These are phyloP conservation scores for Yarrowia sp. DNA, from an alignment of 805 yeast genomes.

Conservation along the genomic window DNA sequence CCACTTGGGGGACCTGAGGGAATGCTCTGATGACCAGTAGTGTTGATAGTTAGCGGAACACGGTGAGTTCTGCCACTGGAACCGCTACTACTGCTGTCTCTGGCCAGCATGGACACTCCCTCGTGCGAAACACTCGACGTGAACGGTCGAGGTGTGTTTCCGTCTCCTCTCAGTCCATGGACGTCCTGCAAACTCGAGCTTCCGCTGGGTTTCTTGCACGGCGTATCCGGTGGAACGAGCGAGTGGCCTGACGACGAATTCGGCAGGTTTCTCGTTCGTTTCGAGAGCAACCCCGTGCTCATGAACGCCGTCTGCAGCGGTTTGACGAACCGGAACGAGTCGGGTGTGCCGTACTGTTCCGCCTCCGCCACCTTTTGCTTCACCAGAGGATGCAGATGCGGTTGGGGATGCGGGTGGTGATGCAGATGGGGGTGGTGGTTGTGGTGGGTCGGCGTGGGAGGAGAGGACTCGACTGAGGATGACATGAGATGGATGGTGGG, in stretches of 20 bases:
- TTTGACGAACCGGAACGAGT: slow-evolving; percentile 70
- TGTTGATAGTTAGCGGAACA: slow-evolving; percentile 22
- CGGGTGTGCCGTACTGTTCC: slow-evolving; percentile 56
- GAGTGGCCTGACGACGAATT: slow-evolving; percentile 42
- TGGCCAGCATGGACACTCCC: slow-evolving; percentile 4
- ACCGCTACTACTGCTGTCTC: neutral
- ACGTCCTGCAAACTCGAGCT: slow-evolving; percentile 27
- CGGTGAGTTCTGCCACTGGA: neutral
- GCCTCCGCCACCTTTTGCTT: slow-evolving; percentile 5
- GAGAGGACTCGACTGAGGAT: slow-evolving; percentile 42
- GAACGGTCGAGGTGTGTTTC: slow-evolving; percentile 16
- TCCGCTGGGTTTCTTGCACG: slow-evolving; percentile 58
- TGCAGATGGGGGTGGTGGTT: slow-evolving; percentile 33
- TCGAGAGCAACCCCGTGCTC: slow-evolving; percentile 73
- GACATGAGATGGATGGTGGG: slow-evolving; percentile 45
- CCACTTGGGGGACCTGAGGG: slow-evolving; percentile 30
- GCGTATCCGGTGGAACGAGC: slow-evolving; percentile 66
- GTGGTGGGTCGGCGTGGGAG: slow-evolving; percentile 31
- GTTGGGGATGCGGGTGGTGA: slow-evolving; percentile 28
- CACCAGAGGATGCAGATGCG: slow-evolving; percentile 20
- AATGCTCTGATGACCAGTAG: slow-evolving; percentile 17
- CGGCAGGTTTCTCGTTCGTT: slow-evolving; percentile 57
- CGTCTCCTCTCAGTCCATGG: slow-evolving; percentile 3
- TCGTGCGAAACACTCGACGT: slow-evolving; percentile 7
- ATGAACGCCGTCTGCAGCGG: slow-evolving; percentile 87